These are phyloP conservation scores for Albatrellus ellisii DNA, from an alignment of 768 basidiomycete genomes.

Conservation along the genomic window DNA sequence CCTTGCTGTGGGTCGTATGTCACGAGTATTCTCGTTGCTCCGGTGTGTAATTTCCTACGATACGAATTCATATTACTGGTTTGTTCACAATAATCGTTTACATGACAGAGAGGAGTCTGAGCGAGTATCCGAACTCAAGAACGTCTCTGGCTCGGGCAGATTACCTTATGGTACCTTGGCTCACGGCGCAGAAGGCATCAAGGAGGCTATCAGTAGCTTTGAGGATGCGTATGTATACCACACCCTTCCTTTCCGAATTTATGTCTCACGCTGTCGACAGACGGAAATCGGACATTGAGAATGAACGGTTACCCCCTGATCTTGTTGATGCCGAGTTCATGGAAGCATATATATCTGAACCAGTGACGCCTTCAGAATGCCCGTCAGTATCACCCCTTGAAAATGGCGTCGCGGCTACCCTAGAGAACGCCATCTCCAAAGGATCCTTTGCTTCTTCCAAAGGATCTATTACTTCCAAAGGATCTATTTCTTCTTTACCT, in stretches of 20 bases:
- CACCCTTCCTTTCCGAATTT: not conserved
- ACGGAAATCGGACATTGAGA: constrained; percentile 96
- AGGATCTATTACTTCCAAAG: constrained; percentile 15
- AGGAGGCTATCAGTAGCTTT: constrained; percentile 85
- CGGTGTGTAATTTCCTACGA: constrained; percentile 57
- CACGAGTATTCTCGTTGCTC: constrained; percentile 88
- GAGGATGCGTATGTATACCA: constrained; percentile 82
- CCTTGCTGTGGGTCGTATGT: constrained; percentile 92
- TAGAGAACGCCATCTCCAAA: constrained; percentile 19
- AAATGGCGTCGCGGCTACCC: constrained; percentile 20
- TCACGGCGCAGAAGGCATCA: constrained; percentile 87
- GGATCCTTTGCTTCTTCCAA: too few species aligned
- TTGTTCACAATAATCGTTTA: not conserved
- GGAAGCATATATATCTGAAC: constrained; percentile 42
- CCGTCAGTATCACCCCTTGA: constrained; percentile 16
- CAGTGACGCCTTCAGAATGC: constrained; percentile 43
- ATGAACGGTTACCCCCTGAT: constrained; percentile 95
- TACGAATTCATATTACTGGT: not conserved
- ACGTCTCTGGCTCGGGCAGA: constrained; percentile 61
- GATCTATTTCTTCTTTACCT: constrained; percentile 14
- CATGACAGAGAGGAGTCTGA: constrained; percentile 85
- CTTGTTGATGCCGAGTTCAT: constrained; percentile 72
- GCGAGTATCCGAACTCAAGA: constrained; percentile 94
- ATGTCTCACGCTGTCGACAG: constrained; percentile 24
- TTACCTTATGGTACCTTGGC: constrained; percentile 78